Conservation (phyloP, 208 protist genomes). For the Naegleria fowleri region DNA sequence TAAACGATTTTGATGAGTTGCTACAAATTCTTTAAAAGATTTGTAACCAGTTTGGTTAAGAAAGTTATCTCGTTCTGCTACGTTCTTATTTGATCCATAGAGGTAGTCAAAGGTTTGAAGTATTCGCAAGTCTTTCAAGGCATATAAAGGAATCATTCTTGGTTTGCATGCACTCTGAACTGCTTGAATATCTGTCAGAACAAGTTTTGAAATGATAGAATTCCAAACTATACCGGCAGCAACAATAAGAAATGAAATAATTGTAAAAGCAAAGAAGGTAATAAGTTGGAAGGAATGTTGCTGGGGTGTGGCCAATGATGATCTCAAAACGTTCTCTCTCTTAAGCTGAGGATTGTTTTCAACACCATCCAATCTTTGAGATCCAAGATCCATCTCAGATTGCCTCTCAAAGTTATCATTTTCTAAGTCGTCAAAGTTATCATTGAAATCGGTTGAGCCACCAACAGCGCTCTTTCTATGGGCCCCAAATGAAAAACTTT, state of each 20-base stretch:
- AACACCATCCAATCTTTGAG: not conserved
- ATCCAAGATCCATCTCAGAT: not conserved
- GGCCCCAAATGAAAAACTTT: not conserved
- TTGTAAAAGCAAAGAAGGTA: not conserved
- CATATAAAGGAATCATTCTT: not conserved
- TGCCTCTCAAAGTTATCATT: not conserved
- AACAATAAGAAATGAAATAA: not conserved
- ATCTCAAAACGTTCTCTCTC: not conserved
- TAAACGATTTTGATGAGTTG: not conserved
- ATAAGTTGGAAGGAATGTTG: not conserved
- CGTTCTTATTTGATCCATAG: not conserved
- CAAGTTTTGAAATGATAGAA: not conserved
- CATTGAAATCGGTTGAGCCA: not conserved
- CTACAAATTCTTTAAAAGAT: not conserved
- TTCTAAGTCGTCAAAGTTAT: not conserved
- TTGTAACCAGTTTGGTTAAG: not conserved
- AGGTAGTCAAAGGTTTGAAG: not conserved
- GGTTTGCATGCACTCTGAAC: not conserved
- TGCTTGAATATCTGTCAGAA: not conserved
- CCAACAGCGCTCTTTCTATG: not conserved
- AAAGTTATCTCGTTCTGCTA: not conserved
- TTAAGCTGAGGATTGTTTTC: not conserved
- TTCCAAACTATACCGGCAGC: not conserved
- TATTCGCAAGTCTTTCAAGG: not conserved
- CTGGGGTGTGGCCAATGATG: not conserved